phyloP scores from a whole-genome alignment of 2,329 filamentous ascomycete genomes.

The Neoascochyta sp. region DNA sequence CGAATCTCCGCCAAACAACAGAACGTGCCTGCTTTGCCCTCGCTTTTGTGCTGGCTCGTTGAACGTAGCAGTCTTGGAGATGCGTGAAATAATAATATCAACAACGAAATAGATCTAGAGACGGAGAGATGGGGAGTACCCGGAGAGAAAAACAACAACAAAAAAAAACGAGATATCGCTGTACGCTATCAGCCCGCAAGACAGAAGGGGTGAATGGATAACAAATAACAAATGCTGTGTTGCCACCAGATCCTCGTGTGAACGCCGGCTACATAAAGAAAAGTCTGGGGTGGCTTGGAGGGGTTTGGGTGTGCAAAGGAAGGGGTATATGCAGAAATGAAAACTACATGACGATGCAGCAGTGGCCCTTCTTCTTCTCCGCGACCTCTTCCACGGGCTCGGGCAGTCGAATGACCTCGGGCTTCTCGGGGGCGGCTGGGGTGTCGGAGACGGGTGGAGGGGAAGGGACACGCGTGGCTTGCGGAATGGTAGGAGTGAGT shows the following conservation, averaged over 20 bases:
- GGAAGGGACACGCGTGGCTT: constrained; percentile 28
- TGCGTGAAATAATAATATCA: constrained; percentile 1
- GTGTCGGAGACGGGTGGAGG: constrained; percentile 21
- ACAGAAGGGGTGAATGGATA: constrained; percentile 11
- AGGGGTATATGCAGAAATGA: constrained; percentile 27
- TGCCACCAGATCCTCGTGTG: constrained; percentile 6
- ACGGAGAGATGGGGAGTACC: constrained; percentile 2
- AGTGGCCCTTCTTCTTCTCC: constrained; percentile 61
- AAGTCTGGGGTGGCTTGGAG: constrained; percentile 18
- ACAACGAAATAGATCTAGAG: constrained; percentile 7
- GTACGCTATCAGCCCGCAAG: constrained; percentile 32
- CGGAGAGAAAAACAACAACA: constrained; percentile 11
- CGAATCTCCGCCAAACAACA: constrained; percentile 1
- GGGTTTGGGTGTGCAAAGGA: constrained; percentile 15
- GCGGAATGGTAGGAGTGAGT: constrained; percentile 46
- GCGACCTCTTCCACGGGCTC: constrained; percentile 55
- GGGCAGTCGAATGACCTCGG: constrained; percentile 49
- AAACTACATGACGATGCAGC: constrained; percentile 70
- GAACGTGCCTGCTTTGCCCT: constrained; percentile 4
- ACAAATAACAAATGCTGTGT: constrained; percentile 10
- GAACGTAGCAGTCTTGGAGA: neutral
- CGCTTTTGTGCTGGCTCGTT: neutral
- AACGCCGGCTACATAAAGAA: constrained; percentile 29
- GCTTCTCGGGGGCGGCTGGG: constrained; percentile 30
- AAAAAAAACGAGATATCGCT: constrained; percentile 23